Evolutionary conservation across 306 rosid genomes (phyloP).

Genomic region (Arachis hypogaea): DNA sequence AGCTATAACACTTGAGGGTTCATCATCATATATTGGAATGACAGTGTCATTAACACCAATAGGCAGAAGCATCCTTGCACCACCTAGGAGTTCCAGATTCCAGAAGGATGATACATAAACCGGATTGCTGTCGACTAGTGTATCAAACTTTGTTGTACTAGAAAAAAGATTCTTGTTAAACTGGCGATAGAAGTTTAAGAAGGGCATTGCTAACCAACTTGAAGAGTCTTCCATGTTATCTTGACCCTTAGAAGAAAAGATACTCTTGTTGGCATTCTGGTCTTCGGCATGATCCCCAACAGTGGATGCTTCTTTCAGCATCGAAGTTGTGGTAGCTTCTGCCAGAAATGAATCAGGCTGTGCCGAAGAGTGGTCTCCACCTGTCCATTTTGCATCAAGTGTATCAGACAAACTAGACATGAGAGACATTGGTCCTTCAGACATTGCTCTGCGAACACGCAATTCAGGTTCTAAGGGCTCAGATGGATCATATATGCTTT

Average conservation of each 20-base stretch:
- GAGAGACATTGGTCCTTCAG: slow-evolving; percentile 63
- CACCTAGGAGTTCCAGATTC: slow-evolving; percentile 74
- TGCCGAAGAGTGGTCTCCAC: slow-evolving; percentile 45
- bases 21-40: slow-evolving; percentile 91
- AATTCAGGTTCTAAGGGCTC: slow-evolving; percentile 45
- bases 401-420: slow-evolving; percentile 74
- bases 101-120: slow-evolving; percentile 70
- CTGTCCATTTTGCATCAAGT: slow-evolving; percentile 91
- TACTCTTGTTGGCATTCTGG: slow-evolving; percentile 48
- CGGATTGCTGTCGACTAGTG: slow-evolving; percentile 60
- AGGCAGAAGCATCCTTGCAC: slow-evolving; percentile 78
- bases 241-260: slow-evolving; percentile 50
- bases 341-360: slow-evolving; percentile 50
- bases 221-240: slow-evolving; percentile 64
- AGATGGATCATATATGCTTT: slow-evolving; percentile 38
- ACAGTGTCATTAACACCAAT: slow-evolving; percentile 74
- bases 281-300: slow-evolving; percentile 58
- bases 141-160: slow-evolving; percentile 62
- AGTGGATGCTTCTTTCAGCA: slow-evolving; percentile 35
- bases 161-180: slow-evolving; percentile 61
- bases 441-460: slow-evolving; percentile 57
- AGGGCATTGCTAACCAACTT: slow-evolving; percentile 77
- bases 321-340: slow-evolving; percentile 48
- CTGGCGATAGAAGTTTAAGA: slow-evolving; percentile 67
- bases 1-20: slow-evolving; percentile 87